Evolutionary conservation across 805 yeast species (phyloP).

Genomic region (Ogataea neopini): DNA sequence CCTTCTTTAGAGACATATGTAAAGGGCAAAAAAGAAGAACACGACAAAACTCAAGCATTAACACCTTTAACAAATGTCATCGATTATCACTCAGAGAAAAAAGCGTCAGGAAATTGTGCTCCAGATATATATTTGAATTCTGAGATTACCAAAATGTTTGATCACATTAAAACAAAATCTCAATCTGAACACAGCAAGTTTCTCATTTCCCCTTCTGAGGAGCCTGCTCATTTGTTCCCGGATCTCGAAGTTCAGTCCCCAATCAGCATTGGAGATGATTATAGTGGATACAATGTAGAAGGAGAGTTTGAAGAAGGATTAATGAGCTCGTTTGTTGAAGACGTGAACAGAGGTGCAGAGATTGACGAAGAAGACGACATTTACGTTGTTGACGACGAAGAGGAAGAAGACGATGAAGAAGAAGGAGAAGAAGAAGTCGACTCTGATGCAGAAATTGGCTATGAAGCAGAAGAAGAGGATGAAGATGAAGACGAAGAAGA

Average conservation of each 20-base stretch:
- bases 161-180: conserved; percentile 9
- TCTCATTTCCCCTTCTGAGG: conserved; percentile 15
- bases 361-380: neutral
- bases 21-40: neutral
- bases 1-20: conserved; percentile 3
- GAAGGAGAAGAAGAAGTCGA: neutral
- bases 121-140: conserved; percentile 24
- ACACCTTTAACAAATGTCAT: neutral
- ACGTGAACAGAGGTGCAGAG: conserved; percentile 8
- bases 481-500: conserved; percentile 5
- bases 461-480: neutral
- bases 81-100: neutral
- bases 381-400: neutral
- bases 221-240: conserved; percentile 16
- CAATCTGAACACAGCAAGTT: conserved; percentile 18
- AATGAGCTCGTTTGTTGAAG: conserved; percentile 24
- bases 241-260: conserved; percentile 19
- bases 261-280: conserved; percentile 8
- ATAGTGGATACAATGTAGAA: neutral
- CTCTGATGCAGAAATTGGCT: neutral
- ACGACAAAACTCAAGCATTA: neutral
- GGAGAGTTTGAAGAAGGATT: conserved; percentile 9
- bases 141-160: conserved; percentile 21
- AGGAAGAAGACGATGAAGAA: neutral
- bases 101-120: conserved; percentile 9